Percentiles rank a stretch among this genome's conserved stretches.
These are phyloP conservation scores for Phytophthora podocarpi DNA, from an alignment of 352 stramenopile genomes.

Conservation along the genomic window DNA sequence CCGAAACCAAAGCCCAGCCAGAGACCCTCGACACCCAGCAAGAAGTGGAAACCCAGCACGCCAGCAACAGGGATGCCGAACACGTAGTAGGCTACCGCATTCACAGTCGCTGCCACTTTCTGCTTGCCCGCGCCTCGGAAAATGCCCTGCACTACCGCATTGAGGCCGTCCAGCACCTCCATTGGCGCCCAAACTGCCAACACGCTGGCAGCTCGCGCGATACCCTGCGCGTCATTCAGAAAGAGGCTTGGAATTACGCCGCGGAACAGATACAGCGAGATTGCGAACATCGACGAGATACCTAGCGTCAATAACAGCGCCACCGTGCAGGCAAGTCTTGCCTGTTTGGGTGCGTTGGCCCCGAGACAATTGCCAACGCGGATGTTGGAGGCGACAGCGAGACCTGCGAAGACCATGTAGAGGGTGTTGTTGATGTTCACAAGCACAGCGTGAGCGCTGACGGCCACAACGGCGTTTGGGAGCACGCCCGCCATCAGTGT, in stretches of 20 bases:
- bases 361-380: slow-evolving; percentile 70
- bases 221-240: slow-evolving; percentile 48
- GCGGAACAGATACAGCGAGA: slow-evolving; percentile 31
- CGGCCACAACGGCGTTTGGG: slow-evolving; percentile 48
- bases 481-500: slow-evolving; percentile 58
- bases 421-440: slow-evolving; percentile 66
- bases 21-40: slow-evolving; percentile 56
- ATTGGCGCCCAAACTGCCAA: slow-evolving; percentile 52
- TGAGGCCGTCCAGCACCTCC: slow-evolving; percentile 56
- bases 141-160: slow-evolving; percentile 65
- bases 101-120: slow-evolving; percentile 58
- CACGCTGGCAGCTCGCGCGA: slow-evolving; percentile 41
- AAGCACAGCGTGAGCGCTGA: slow-evolving; percentile 68
- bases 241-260: slow-evolving; percentile 38
- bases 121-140: slow-evolving; percentile 72
- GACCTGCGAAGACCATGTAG: slow-evolving; percentile 71
- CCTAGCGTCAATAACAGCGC: slow-evolving; percentile 40
- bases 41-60: slow-evolving; percentile 53
- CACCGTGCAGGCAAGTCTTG: slow-evolving; percentile 44
- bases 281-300: slow-evolving; percentile 32
- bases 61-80: slow-evolving; percentile 73
- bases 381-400: slow-evolving; percentile 59
- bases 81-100: slow-evolving; percentile 78
- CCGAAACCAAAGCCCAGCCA: slow-evolving; percentile 63
- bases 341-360: slow-evolving; percentile 47